These are phyloP conservation scores for Mentha longifolia DNA, from an alignment of 257 asterid species.

Conservation along the genomic window DNA sequence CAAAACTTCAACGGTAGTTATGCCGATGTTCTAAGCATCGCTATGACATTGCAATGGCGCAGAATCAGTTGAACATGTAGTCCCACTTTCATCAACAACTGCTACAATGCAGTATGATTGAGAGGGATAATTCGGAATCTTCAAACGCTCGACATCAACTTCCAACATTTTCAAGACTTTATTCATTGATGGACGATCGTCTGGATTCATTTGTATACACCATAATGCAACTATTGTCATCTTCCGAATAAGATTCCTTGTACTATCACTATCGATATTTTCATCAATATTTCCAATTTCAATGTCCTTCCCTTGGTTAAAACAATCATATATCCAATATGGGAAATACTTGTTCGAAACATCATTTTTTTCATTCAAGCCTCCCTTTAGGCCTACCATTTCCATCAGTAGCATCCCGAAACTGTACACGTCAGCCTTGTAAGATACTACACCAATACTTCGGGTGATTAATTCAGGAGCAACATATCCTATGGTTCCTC, in stretches of 20 bases:
- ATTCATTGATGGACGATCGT: conserved; percentile 12
- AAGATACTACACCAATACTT: conserved; percentile 27
- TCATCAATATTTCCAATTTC: background rate
- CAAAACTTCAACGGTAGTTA: no score
- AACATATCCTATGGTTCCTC: conserved; percentile 43
- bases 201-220: conserved; percentile 16
- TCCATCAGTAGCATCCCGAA: conserved; percentile 41
- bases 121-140: conserved; percentile 17
- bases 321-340: conserved; percentile 16
- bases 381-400: conserved; percentile 25
- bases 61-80: background rate
- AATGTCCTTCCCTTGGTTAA: background rate
- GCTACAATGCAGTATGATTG: background rate
- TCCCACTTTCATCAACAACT: background rate
- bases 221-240: conserved; percentile 19
- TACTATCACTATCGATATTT: background rate
- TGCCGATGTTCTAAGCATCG: no score
- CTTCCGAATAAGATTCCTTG: background rate
- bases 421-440: conserved; percentile 45
- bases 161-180: conserved; percentile 4
- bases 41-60: background rate
- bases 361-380: background rate
- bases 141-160: conserved; percentile 6
- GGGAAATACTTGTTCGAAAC: conserved; percentile 13
- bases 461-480: conserved; percentile 37